Base-by-base conservation (phyloP, 139 green algal species). In the Tetraselmis striata region DNA sequence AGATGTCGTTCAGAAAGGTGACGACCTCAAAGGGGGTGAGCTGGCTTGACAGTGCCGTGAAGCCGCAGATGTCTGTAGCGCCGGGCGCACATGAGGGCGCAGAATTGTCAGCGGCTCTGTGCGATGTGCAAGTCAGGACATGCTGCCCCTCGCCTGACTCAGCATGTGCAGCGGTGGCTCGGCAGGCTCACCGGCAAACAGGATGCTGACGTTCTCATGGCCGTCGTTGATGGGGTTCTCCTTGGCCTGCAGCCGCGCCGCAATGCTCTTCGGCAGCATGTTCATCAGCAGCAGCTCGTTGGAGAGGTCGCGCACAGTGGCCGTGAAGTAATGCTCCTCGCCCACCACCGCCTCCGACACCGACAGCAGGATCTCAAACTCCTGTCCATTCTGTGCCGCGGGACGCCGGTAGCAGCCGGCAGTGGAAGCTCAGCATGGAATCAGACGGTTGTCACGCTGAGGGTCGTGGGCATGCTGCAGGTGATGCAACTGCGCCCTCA, bases 41-140 rank as follows among this genome's bases (percentile, higher is more conserved):
- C 77, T 80, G 27, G 29, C 32, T 80, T 23, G 29, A 80, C 24
- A 80, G 32, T 2, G 77, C n/a, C 29, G 77, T 80, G 77, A 80
- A 80, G 24, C 77, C 77, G 2, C 31, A 31, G 27, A 80, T 31
- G 18, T 80, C 77, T 59, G n/a, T n/a, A n/a, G n/a, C n/a, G n/a
- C n/a, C n/a, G n/a, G n/a, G n/a, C n/a, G n/a, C n/a, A n/a, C n/a
- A n/a, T n/a, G n/a, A n/a, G n/a, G n/a, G n/a, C n/a, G n/a, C n/a
- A n/a, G n/a, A n/a, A n/a, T n/a, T n/a, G n/a, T n/a, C n/a, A n/a
- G n/a, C n/a, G n/a, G n/a, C n/a, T n/a, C n/a, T n/a, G n/a, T n/a
- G n/a, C n/a, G n/a, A n/a, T n/a, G n/a, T n/a, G n/a, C n/a, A n/a
- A n/a, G n/a, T n/a, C n/a, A n/a, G n/a, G n/a, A n/a, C n/a, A n/a